These are phyloP conservation scores for Clitopilus hobsonii DNA, from an alignment of 768 basidiomycete species.

Conservation along the genomic window DNA sequence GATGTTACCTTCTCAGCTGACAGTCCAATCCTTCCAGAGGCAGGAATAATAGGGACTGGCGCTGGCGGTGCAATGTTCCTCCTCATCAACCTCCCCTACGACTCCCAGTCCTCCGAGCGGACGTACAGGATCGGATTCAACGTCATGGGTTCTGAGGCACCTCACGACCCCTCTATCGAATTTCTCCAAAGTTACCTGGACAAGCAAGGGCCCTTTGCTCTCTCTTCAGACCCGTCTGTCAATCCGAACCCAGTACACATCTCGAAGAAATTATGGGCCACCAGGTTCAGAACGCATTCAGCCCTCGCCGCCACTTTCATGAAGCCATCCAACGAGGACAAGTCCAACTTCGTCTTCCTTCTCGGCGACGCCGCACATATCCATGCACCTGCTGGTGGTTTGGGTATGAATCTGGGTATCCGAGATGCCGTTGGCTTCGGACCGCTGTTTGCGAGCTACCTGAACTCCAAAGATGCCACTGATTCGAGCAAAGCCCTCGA, in stretches of 20 bases:
- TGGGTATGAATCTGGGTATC: constrained; percentile 59
- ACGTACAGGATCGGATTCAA: constrained; percentile 38
- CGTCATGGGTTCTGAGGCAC: constrained; percentile 27
- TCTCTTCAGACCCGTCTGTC: constrained; percentile 29
- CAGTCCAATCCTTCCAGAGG: constrained; percentile 16
- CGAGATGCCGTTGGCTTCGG: constrained; percentile 46
- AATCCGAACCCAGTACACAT: constrained; percentile 28
- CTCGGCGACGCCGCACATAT: constrained; percentile 40
- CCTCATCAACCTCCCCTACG: constrained; percentile 27
- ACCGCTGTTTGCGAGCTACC: constrained; percentile 33
- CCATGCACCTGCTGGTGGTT: constrained; percentile 51
- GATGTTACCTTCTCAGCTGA: constrained; percentile 35
- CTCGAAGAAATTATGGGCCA: constrained; percentile 36
- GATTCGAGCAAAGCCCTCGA: constrained; percentile 18
- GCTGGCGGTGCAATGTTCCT: constrained; percentile 28
- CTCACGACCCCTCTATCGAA: constrained; percentile 28
- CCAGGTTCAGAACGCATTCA: constrained; percentile 40
- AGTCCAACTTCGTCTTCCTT: constrained; percentile 11
- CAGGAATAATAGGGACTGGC: constrained; percentile 17
- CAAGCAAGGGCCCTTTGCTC: constrained; percentile 27
- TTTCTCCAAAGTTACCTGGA: constrained; percentile 43
- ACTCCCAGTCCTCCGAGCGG: constrained; percentile 14
- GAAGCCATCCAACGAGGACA: not conserved
- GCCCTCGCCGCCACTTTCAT: constrained; percentile 38
- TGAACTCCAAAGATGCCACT: constrained; percentile 5